Evolutionary conservation across 495 filamentous ascomycete species (phyloP).

Genomic region (Podospora sp.): DNA sequence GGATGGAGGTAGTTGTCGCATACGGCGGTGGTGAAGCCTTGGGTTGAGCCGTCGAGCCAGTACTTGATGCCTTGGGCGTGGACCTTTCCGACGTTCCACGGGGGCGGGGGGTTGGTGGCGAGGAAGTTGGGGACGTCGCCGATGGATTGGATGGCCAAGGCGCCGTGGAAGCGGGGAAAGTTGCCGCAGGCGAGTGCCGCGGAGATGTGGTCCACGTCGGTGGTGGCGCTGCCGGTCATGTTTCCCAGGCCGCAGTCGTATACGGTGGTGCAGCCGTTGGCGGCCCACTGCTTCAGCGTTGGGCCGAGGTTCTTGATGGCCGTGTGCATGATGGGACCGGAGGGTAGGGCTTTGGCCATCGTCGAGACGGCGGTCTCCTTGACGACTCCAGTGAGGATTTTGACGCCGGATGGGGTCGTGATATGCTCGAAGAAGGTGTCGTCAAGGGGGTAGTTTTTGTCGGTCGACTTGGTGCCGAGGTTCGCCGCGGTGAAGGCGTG

Average conservation of each 20-base stretch:
- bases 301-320: not conserved
- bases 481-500: conserved; percentile 6
- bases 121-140: not conserved
- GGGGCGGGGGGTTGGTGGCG: not conserved
- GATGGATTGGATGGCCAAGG: not conserved
- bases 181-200: not conserved
- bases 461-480: not conserved
- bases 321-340: not conserved
- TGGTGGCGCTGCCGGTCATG: not conserved
- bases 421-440: no score
- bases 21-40: conserved; percentile 19
- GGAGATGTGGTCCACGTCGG: not conserved
- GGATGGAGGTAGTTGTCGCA: conserved; percentile 7
- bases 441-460: not conserved
- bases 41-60: conserved; percentile 24
- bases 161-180: conserved; percentile 1
- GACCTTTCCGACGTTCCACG: conserved; percentile 11
- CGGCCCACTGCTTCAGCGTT: conserved; percentile 11
- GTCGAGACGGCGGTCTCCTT: not conserved
- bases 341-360: not conserved
- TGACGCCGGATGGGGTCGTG: no score
- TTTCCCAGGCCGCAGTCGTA: conserved; percentile 21
- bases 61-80: conserved; percentile 15
- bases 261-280: conserved; percentile 20
- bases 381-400: conserved; percentile 5